These are phyloP conservation scores for Phytopythium chamaehyphon DNA, from an alignment of 352 stramenopile genomes.

Conservation along the genomic window DNA sequence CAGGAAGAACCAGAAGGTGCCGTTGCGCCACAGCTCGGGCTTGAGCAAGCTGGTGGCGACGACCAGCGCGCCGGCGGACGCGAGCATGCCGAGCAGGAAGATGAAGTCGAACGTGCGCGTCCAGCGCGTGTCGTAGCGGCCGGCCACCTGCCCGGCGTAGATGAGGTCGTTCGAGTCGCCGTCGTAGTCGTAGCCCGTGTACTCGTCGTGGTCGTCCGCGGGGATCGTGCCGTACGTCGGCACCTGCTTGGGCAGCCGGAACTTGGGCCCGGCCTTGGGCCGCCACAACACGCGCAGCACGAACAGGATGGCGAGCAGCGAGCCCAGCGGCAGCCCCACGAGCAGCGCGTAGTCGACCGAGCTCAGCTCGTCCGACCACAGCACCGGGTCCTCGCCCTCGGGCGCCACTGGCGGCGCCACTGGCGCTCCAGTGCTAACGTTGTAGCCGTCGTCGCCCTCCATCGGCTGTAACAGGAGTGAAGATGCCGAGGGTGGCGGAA, in stretches of 20 bases:
- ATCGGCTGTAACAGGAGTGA: conserved; percentile 1
- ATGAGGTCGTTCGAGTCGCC: conserved; percentile 80
- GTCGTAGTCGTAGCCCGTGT: conserved; percentile 68
- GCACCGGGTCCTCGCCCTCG: conserved; percentile 9
- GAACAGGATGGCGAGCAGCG: conserved; percentile 51
- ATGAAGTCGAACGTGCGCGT: conserved; percentile 82
- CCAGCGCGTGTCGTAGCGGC: conserved; percentile 81
- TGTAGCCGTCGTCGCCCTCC: conserved; percentile 1
- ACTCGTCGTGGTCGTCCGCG: conserved; percentile 39
- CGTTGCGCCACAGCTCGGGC: conserved; percentile 56
- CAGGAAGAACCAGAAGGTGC: conserved; percentile 78
- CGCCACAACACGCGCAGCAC: conserved; percentile 74
- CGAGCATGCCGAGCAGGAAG: conserved; percentile 64
- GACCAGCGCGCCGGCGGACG: conserved; percentile 41
- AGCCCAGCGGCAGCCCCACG: conserved; percentile 53
- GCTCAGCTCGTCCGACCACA: conserved; percentile 64
- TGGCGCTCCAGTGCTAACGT: neutral
- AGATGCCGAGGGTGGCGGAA: too few relatives aligned
- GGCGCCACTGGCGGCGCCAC: conserved; percentile 5
- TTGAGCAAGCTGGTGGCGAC: conserved; percentile 53
- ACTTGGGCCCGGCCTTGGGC: conserved; percentile 66
- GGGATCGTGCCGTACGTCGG: conserved; percentile 73
- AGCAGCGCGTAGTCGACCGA: conserved; percentile 62
- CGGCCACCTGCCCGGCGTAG: conserved; percentile 73
- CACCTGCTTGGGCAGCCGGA: conserved; percentile 72